A percentile compares a stretch with the other conserved stretches of the same genome.
Conservation (phyloP, 208 protist genomes). For the Wallacemonas sp. region DNA sequence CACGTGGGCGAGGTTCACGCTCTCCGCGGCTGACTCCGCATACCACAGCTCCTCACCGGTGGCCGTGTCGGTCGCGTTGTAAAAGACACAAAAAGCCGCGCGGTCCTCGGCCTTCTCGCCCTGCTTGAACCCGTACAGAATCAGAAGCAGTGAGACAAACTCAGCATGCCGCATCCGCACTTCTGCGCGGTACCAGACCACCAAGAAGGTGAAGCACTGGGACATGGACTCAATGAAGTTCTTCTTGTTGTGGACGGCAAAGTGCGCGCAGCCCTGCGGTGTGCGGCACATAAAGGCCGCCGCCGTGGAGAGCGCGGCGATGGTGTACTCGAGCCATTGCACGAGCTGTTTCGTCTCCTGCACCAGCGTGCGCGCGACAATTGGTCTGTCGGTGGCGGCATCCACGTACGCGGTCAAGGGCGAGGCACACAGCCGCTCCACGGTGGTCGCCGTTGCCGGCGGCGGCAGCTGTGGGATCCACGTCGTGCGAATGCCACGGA, state of each 20-base stretch:
- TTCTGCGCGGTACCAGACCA: constrained; percentile 72
- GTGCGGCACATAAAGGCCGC: constrained; percentile 71
- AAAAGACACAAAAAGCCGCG: constrained; percentile 62
- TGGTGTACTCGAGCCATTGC: constrained; percentile 83
- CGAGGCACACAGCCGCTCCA: constrained; percentile 14
- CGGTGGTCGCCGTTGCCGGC: constrained; percentile 17
- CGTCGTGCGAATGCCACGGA: constrained; percentile 77
- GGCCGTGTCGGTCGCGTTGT: constrained; percentile 25
- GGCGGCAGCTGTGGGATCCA: constrained; percentile 69
- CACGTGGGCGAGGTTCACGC: constrained; percentile 73
- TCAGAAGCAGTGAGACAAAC: constrained; percentile 76
- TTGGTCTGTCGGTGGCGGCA: constrained; percentile 17
- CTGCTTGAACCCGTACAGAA: constrained; percentile 83
- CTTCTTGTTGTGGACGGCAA: constrained; percentile 73
- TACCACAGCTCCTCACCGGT: constrained; percentile 25
- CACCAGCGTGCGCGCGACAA: constrained; percentile 16
- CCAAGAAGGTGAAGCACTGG: constrained; percentile 85
- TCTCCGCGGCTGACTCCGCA: constrained; percentile 50
- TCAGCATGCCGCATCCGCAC: constrained; percentile 64
- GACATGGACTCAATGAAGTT: constrained; percentile 86
- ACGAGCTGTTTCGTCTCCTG: constrained; percentile 53
- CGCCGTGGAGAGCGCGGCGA: constrained; percentile 69
- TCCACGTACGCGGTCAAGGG: constrained; percentile 26
- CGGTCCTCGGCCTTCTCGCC: constrained; percentile 76
- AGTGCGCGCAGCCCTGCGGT: constrained; percentile 50